phyloP scores from a whole-genome alignment of 495 filamentous ascomycete species.

The Glonium stellatum region DNA sequence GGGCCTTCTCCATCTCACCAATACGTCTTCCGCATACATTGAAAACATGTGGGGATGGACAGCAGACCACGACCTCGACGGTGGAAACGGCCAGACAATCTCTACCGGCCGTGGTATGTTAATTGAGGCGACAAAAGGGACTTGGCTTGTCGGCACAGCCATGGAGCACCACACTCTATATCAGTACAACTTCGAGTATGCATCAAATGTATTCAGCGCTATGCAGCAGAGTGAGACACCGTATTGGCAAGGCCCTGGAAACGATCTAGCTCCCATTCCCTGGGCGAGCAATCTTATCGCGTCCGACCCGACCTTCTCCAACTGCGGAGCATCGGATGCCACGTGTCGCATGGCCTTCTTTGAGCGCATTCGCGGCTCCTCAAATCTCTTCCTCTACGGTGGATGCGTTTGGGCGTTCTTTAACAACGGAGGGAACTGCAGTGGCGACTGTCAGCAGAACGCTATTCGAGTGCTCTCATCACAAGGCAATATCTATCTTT shows the following conservation, averaged over 20 bases:
- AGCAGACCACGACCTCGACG: constrained; percentile 86
- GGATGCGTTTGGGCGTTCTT: background rate
- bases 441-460: too few species aligned
- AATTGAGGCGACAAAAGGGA: constrained; percentile 51
- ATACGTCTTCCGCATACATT: constrained; percentile 61
- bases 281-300: background rate
- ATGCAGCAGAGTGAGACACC: constrained; percentile 7
- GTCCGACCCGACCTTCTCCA: constrained; percentile 7
- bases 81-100: constrained; percentile 67
- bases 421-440: too few species aligned
- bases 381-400: constrained; percentile 6
- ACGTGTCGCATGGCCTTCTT: constrained; percentile 8
- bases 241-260: constrained; percentile 8
- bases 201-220: constrained; percentile 9
- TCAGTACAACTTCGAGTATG: constrained; percentile 33
- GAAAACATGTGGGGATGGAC: constrained; percentile 93
- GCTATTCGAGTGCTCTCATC: too few species aligned
- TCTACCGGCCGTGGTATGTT: constrained; percentile 87
- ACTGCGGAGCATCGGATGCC: background rate
- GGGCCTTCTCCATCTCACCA: constrained; percentile 72
- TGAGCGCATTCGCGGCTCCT: background rate
- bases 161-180: constrained; percentile 88
- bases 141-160: constrained; percentile 67
- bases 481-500: too few species aligned
- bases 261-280: background rate